A percentile compares a stretch with the other conserved stretches of the same genome.
Conservation (phyloP, 495 filamentous ascomycete species). For the Hypoxylon cercidicola region DNA sequence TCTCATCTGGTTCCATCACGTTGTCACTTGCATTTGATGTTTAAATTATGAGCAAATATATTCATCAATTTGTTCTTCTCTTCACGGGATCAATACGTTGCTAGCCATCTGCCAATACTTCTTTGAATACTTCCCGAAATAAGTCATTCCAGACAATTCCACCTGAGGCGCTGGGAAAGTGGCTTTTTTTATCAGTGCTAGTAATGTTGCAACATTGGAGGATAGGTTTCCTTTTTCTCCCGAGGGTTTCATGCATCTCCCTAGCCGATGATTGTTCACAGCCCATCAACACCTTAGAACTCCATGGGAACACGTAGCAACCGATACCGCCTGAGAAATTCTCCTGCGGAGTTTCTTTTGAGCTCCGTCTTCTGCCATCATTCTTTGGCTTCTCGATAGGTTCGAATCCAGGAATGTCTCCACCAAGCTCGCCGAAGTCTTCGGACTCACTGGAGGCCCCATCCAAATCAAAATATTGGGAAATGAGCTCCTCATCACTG, state of each 20-base stretch:
- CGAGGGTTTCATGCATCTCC: constrained; percentile 3
- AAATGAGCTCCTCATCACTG: constrained; percentile 13
- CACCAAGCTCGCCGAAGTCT: background rate
- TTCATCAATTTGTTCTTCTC: too few relatives aligned
- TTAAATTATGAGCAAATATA: too few relatives aligned
- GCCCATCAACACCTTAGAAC: constrained; percentile 9
- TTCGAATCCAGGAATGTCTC: constrained; percentile 5
- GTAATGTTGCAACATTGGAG: background rate
- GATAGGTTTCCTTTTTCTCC: background rate
- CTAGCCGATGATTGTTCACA: background rate
- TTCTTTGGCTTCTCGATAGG: background rate
- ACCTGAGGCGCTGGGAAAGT: constrained; percentile 5
- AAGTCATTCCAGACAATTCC: background rate
- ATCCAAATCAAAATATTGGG: constrained; percentile 24
- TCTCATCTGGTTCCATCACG: too few relatives aligned
- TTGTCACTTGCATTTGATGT: too few relatives aligned
- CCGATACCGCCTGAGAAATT: constrained; percentile 20
- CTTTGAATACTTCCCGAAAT: background rate
- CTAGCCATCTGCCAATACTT: too few relatives aligned
- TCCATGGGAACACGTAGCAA: constrained; percentile 15
- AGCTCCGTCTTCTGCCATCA: background rate
- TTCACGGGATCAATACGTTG: too few relatives aligned
- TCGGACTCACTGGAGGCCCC: background rate
- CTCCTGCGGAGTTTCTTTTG: background rate
- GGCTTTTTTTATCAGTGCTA: background rate